These are phyloP conservation scores for Taphrina deformans DNA, from an alignment of 1,139 yeast species.

Conservation along the genomic window DNA sequence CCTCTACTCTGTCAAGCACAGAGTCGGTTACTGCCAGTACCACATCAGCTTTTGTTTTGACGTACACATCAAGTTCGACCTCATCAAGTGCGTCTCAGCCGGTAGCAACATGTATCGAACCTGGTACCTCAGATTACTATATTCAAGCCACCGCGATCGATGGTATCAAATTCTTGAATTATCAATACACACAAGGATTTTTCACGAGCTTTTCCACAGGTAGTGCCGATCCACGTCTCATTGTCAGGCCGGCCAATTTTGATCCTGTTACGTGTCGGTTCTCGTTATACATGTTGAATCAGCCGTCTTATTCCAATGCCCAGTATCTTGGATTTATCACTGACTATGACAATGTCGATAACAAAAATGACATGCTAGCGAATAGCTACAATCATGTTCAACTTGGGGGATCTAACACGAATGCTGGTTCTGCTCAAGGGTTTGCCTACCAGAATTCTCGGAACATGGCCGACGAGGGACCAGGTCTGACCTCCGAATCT, in stretches of 20 bases:
- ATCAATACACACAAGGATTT: neutral
- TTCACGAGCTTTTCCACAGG: neutral
- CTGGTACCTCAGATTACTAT: neutral
- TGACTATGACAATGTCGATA: neutral
- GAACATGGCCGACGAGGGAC: neutral
- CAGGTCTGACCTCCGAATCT: neutral
- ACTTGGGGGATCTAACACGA: neutral
- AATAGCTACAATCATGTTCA: neutral
- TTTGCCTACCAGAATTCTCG: neutral
- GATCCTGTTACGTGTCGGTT: neutral
- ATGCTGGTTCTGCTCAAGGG: neutral
- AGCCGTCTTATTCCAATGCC: neutral
- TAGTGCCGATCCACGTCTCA: neutral
- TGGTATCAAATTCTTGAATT: neutral
- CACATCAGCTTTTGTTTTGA: neutral
- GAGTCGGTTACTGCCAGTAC: neutral
- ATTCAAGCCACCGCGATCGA: neutral
- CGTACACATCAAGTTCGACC: neutral
- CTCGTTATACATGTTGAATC: neutral
- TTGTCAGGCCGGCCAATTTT: neutral
- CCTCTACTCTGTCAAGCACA: neutral
- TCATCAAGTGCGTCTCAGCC: neutral
- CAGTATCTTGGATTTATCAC: neutral
- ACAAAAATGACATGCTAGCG: neutral
- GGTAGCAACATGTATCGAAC: neutral